Evolutionary conservation across 75 land plant genomes (phyloP), one percentile per base, ranked within the genome.

Genomic region (Picea glauca): DNA sequence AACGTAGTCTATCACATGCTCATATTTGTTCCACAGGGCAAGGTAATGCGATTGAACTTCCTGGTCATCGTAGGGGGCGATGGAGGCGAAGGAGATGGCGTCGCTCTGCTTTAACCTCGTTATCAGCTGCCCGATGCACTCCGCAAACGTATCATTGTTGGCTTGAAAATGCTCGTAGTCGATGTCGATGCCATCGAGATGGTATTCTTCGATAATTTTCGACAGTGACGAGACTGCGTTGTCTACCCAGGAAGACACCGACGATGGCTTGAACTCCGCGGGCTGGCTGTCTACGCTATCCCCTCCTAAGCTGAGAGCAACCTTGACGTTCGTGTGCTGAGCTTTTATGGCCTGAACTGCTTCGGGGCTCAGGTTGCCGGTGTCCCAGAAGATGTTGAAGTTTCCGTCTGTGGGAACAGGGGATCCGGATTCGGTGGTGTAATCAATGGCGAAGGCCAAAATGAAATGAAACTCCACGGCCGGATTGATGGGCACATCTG

Each of bases 211-310:
- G 80, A 84, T 81, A 21, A 84, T 79, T 2, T 68, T 63, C 20
- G 88, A 84, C 81, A 86, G 80, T 17, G 91, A 89, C 26, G 81
- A 54, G 17, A 86, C 83, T 5, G 91, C 88, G 72, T 89, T 89
- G n/a, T 77, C 75, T 35, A 86, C 80, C 91, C 91, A 89, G 0
- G 84, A 60, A 5, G 80, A 32, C 6, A 79, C 74, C 1, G 84
- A 80, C 5, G 67, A 38, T 7, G 89, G 87, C 2, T 78, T 77
- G 80, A 84, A 84, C 38, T 77, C 59, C 20, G 78, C 84, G 32
- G 0, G 33, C 0, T 54, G 58, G 26, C 46, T 78, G 50, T 50
- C 77, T 1, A 84, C 81, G 30, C 21, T 79, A 77, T 81, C 81
- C 1, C 90, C 87, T 31, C 84, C 87, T 1, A 88, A 61, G 72